phyloP scores from a whole-genome alignment of 495 filamentous ascomycete genomes.

The Xylaria flabelliformis region DNA sequence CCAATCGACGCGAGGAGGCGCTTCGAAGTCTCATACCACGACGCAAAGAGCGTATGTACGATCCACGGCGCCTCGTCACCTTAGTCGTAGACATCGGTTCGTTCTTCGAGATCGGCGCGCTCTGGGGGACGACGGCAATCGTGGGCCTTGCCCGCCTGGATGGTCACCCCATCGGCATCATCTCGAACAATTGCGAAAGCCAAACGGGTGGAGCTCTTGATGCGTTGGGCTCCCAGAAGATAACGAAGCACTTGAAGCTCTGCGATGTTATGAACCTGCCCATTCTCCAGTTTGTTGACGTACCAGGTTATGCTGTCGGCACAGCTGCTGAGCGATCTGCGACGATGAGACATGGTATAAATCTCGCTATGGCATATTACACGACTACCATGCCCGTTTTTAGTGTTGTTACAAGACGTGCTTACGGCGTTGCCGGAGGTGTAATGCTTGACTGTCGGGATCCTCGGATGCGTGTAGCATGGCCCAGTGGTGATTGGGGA shows the following conservation, averaged over 20 bases:
- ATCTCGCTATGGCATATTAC: conserved; percentile 64
- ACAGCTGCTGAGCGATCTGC: conserved; percentile 66
- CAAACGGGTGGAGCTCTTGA: conserved; percentile 66
- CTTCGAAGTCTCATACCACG: conserved; percentile 65
- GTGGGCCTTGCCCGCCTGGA: conserved; percentile 62
- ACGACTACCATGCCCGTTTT: conserved; percentile 66
- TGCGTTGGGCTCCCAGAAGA: conserved; percentile 64
- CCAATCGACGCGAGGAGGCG: conserved; percentile 52
- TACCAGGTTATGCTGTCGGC: conserved; percentile 67
- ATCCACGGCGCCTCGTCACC: conserved; percentile 60
- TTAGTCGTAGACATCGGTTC: conserved; percentile 61
- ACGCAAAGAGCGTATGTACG: conserved; percentile 65
- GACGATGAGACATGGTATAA: conserved; percentile 68
- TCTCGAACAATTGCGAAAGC: conserved; percentile 62
- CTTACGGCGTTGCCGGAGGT: conserved; percentile 66
- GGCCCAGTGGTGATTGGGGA: conserved; percentile 68
- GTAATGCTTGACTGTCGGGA: conserved; percentile 67
- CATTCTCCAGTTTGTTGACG: conserved; percentile 67
- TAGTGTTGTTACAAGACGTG: conserved; percentile 62
- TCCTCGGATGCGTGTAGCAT: conserved; percentile 64
- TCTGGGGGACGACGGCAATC: conserved; percentile 68
- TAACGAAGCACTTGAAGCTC: conserved; percentile 63
- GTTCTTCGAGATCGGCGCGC: conserved; percentile 67
- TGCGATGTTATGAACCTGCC: conserved; percentile 70
- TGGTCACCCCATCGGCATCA: conserved; percentile 62